phyloP scores from a whole-genome alignment of 2,329 filamentous ascomycete genomes.

The Fonsecaea pugnacius region DNA sequence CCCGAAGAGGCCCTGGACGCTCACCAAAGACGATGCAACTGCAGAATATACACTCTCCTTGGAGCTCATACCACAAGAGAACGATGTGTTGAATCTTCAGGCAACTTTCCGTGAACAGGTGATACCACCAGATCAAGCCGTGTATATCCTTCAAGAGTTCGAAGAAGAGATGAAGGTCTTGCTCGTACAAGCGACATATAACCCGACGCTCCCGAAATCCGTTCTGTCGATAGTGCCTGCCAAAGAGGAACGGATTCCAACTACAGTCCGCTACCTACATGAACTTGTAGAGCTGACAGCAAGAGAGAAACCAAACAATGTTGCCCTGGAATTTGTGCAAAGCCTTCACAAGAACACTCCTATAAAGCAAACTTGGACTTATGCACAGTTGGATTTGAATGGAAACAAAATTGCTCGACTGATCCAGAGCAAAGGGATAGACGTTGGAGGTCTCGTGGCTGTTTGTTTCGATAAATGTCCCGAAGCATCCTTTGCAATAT shows the following conservation, averaged over 20 bases:
- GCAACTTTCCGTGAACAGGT: conserved; percentile 69
- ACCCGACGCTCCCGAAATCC: not conserved
- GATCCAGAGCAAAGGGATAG: conserved; percentile 56
- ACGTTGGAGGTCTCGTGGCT: conserved; percentile 67
- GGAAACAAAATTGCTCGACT: conserved; percentile 75
- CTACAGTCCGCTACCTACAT: conserved; percentile 68
- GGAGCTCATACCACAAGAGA: conserved; percentile 67
- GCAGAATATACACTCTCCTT: conserved; percentile 73
- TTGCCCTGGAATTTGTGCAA: conserved; percentile 76
- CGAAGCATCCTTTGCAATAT: conserved; percentile 78
- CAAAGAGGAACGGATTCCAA: conserved; percentile 60
- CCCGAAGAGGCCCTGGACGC: conserved; percentile 57
- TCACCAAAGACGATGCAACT: conserved; percentile 66
- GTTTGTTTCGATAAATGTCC: conserved; percentile 85
- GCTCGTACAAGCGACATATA: conserved; percentile 4
- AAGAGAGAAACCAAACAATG: conserved; percentile 58
- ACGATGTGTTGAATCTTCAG: conserved; percentile 61
- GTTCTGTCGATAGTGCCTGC: conserved; percentile 67
- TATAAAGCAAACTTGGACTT: conserved; percentile 69
- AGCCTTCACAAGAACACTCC: conserved; percentile 55
- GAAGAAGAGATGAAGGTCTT: conserved; percentile 34
- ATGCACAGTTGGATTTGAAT: conserved; percentile 69
- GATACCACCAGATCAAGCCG: conserved; percentile 59
- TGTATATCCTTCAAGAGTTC: conserved; percentile 29
- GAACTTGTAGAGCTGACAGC: conserved; percentile 75